Evolutionary conservation across 495 filamentous ascomycete species (phyloP), one percentile per base, ranked within the genome.

Genomic region (Aspergillus incahuasiensis): DNA sequence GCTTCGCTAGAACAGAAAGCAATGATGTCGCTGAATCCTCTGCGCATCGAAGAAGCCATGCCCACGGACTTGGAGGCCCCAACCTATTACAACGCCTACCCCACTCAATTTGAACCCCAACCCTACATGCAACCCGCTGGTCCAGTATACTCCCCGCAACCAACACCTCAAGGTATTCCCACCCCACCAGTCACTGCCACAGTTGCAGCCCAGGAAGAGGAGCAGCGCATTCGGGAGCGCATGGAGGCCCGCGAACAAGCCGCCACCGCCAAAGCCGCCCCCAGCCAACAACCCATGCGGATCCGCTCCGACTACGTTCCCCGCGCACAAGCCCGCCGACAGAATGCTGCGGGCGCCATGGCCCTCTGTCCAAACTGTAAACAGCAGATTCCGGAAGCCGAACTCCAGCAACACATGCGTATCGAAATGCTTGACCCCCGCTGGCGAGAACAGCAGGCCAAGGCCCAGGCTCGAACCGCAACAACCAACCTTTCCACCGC

Each of bases 31-130:
- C 83, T 96, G 56, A 84, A 85, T 62, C 86, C 86, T 56, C 79
- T 91, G 58, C 85, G 94, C 32, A 94, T 97, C 57, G 94, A 97
- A 74, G 94, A 97, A 76, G 92, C 92, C 13, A 91, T 96, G 84
- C 94, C 94, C 12, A 82, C 83, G 42, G 89, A 92, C 40, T 82
- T 88, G 21, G 81, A 85, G 52, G 72, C 74, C 21, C 75, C 78
- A 25, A 77, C 77, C 44, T 82, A 78, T 66, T 82, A 80, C 59
- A 82, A 82, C 60, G 69, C 78, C 56, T 76, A 79, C 50, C 69
- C 72, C 21, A 50, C 54, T 24, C 64, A 71, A 53, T 71, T 63
- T 24, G 66, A 66, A 59, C 59, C 65, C 8, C 50, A 58, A 38
- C 44, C 56, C 32, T 20, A 46, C 44, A 41, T 52, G 12, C 45